Conservation (phyloP, 1,284 basidiomycete genomes). For the Puccinia coronata region DNA sequence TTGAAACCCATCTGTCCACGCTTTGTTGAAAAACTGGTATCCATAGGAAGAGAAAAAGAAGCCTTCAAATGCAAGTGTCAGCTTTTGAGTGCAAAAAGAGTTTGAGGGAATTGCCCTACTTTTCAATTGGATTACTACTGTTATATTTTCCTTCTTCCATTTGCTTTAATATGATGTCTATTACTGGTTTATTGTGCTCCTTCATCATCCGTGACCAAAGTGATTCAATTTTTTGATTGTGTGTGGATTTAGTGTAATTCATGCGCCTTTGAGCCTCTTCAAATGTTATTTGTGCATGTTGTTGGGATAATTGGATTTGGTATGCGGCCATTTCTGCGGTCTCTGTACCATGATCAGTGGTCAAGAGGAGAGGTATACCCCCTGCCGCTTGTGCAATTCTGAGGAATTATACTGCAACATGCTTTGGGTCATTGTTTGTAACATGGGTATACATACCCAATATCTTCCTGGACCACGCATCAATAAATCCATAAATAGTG, state of each 20-base stretch:
- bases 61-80: not conserved
- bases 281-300: not conserved
- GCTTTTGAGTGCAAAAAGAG: not conserved
- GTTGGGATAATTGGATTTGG: constrained; percentile 1
- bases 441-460: constrained; percentile 2
- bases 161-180: not conserved
- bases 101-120: too few species aligned
- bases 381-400: not conserved
- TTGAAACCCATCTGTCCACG: not conserved
- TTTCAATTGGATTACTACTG: not conserved
- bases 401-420: constrained; percentile 17
- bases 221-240: constrained; percentile 33
- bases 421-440: constrained; percentile 28
- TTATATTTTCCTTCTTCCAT: not conserved
- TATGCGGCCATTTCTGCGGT: constrained; percentile 20
- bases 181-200: constrained; percentile 3
- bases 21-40: not conserved
- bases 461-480: constrained; percentile 8
- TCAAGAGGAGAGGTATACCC: not conserved
- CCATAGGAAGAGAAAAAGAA: not conserved
- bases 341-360: not conserved
- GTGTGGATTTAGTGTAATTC: constrained; percentile 22
- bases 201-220: constrained; percentile 20
- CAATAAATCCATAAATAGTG: constrained; percentile 10
- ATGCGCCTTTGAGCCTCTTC: not conserved